Conservation (phyloP, 306 rosid genomes). For the Rosa lucieae region DNA sequence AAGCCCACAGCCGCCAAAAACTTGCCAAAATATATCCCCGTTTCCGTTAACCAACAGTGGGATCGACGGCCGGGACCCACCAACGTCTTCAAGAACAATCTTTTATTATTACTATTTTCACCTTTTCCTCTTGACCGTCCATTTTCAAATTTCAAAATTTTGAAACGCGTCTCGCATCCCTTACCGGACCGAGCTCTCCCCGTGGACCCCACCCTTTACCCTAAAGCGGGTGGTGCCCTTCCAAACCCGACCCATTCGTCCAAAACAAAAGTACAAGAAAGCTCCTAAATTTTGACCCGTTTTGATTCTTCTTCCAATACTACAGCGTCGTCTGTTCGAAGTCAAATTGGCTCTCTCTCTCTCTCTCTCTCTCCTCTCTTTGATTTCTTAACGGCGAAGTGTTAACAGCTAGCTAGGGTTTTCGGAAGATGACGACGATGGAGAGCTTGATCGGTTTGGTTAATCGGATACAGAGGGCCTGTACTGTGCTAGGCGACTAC, state of each 20-base stretch:
- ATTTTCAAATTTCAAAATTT: constrained; percentile 33
- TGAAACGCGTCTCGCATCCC: constrained; percentile 24
- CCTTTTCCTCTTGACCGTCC: too few species aligned
- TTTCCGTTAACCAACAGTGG: too few species aligned
- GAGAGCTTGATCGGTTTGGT: constrained; percentile 96
- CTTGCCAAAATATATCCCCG: too few species aligned
- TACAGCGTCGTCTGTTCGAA: background rate
- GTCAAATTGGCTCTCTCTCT: background rate
- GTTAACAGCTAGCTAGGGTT: constrained; percentile 32
- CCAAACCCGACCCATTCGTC: background rate
- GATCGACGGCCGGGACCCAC: background rate
- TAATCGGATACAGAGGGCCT: constrained; percentile 87
- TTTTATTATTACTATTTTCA: too few species aligned
- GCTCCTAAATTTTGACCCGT: background rate
- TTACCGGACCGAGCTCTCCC: background rate
- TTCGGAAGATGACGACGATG: constrained; percentile 69
- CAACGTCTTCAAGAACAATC: background rate
- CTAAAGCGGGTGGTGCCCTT: background rate
- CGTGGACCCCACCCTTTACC: background rate
- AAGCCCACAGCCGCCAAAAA: too few species aligned
- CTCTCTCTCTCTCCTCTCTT: background rate
- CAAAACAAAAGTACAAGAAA: background rate
- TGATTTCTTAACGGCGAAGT: background rate
- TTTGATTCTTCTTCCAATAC: background rate
- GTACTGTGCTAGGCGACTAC: constrained; percentile 92